A percentile compares a stretch with the other conserved stretches of the same genome.
These are phyloP conservation scores for Erythrobasidium hasegawianum DNA, from an alignment of 1,284 basidiomycete species.

Conservation along the genomic window DNA sequence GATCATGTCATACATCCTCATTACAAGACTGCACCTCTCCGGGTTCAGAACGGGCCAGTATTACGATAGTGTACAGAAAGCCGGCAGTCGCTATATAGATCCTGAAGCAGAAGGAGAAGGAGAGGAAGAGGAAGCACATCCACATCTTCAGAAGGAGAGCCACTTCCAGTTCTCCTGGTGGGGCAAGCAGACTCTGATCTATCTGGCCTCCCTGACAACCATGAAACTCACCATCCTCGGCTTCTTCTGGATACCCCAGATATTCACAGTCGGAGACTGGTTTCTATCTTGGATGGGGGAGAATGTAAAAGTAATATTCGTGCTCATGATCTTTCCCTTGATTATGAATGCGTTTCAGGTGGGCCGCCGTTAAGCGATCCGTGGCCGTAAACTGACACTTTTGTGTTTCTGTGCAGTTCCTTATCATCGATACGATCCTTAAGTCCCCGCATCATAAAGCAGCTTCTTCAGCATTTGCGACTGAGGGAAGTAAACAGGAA, in stretches of 20 bases:
- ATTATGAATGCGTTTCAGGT: conserved; percentile 62
- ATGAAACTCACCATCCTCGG: conserved; percentile 86
- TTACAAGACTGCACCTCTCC: conserved; percentile 62
- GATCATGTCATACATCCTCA: conserved; percentile 63
- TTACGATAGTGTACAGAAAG: conserved; percentile 2
- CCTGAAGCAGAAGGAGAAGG: background rate
- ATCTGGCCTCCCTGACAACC: conserved; percentile 72
- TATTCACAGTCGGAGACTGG: conserved; percentile 74
- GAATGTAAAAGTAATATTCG: conserved; percentile 50
- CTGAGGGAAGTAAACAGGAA: conserved; percentile 5
- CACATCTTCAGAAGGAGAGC: conserved; percentile 4
- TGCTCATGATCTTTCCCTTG: conserved; percentile 89
- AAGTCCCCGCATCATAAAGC: conserved; percentile 14
- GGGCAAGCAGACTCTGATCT: conserved; percentile 80
- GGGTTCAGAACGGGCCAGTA: conserved; percentile 85
- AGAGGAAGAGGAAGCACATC: background rate
- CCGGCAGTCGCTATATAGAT: background rate
- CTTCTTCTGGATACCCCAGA: conserved; percentile 55
- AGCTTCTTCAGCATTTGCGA: background rate
- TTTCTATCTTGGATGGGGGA: conserved; percentile 71
- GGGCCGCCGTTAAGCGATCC: too few relatives aligned
- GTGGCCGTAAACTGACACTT: too few relatives aligned
- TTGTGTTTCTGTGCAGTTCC: conserved; percentile 66
- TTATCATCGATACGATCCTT: conserved; percentile 50
- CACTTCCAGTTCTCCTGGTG: conserved; percentile 58